Evolutionary conservation across 2,329 filamentous ascomycete genomes (phyloP).

Genomic region (Colletotrichum cuscutae): DNA sequence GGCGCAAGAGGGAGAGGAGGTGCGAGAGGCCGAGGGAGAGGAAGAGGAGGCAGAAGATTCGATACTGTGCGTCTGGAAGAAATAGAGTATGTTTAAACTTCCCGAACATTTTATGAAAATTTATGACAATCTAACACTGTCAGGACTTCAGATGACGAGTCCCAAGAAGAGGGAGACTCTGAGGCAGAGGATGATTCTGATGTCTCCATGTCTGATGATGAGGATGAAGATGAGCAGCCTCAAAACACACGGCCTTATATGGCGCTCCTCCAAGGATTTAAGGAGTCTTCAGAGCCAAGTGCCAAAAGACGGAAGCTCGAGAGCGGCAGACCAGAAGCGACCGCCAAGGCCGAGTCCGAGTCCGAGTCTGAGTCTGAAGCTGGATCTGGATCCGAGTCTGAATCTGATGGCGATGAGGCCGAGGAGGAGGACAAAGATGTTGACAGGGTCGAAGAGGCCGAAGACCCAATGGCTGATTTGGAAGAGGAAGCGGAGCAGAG

Average conservation of each 20-base stretch:
- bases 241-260: constrained; percentile 62
- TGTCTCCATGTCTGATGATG: constrained; percentile 53
- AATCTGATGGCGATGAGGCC: constrained; percentile 36
- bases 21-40: constrained; percentile 43
- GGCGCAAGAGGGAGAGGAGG: constrained; percentile 47
- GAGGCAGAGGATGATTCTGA: constrained; percentile 52
- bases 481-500: constrained; percentile 38
- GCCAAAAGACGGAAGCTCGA: constrained; percentile 69
- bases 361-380: constrained; percentile 37
- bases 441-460: constrained; percentile 34
- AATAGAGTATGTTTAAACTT: constrained; percentile 46
- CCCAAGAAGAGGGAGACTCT: constrained; percentile 41
- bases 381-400: constrained; percentile 36
- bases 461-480: constrained; percentile 36
- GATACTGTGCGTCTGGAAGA: constrained; percentile 55
- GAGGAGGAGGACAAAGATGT: constrained; percentile 43
- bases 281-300: constrained; percentile 55
- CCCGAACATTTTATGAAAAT: not conserved
- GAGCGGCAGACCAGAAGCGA: constrained; percentile 41
- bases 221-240: constrained; percentile 51
- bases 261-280: constrained; percentile 67
- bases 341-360: constrained; percentile 35
- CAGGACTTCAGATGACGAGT: constrained; percentile 40
- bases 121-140: not conserved
- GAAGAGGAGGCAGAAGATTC: constrained; percentile 41